These are phyloP conservation scores for Colletotrichum higginsianum DNA, from an alignment of 2,329 filamentous ascomycete species.

Conservation along the genomic window DNA sequence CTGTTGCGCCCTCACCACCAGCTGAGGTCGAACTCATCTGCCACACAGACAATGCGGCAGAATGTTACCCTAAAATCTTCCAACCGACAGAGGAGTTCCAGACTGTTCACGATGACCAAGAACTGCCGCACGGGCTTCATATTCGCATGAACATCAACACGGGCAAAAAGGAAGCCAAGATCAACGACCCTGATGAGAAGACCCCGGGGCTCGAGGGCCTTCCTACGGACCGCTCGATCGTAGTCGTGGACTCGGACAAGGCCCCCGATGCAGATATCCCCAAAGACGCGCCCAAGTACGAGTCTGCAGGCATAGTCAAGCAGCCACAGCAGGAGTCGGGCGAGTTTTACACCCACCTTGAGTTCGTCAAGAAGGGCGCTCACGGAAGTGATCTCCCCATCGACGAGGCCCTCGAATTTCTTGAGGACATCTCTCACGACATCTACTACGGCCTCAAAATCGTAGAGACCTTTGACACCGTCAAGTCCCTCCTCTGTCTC, in stretches of 20 bases:
- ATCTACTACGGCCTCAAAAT: conserved; percentile 79
- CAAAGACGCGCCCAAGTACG: conserved; percentile 69
- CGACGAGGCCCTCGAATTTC: conserved; percentile 67
- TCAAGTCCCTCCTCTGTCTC: conserved; percentile 71
- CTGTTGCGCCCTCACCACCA: conserved; percentile 47
- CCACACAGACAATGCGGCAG: conserved; percentile 69
- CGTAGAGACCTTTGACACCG: conserved; percentile 66
- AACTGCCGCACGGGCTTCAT: conserved; percentile 76
- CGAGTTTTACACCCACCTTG: conserved; percentile 43
- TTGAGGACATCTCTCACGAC: conserved; percentile 77
- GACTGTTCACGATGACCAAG: conserved; percentile 73
- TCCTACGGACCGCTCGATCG: conserved; percentile 66
- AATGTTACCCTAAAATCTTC: conserved; percentile 78
- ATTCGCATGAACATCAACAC: conserved; percentile 76
- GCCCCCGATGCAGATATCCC: conserved; percentile 54
- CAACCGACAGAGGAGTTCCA: conserved; percentile 77
- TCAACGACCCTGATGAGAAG: conserved; percentile 71
- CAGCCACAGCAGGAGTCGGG: conserved; percentile 59
- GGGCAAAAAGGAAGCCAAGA: conserved; percentile 75
- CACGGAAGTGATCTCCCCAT: conserved; percentile 53
- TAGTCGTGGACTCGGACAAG: conserved; percentile 68
- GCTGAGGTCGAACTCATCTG: conserved; percentile 74
- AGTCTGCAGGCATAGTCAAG: conserved; percentile 70
- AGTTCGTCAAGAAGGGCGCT: conserved; percentile 44
- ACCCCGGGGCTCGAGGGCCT: conserved; percentile 64